Base-by-base conservation (phyloP, 129 eudicot species). In the Mikania micrantha region DNA sequence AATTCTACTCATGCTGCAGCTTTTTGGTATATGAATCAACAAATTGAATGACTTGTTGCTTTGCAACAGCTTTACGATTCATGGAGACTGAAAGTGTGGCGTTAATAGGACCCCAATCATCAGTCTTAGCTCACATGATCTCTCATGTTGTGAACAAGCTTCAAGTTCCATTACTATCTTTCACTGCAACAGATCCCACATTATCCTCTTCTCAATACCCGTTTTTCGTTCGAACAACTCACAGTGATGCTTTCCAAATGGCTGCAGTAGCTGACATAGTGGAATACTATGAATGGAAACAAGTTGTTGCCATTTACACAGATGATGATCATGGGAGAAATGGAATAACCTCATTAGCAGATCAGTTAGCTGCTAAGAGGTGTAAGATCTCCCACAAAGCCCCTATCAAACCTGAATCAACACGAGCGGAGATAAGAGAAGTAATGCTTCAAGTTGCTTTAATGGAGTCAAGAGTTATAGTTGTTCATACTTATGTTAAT, bases 291-390 rank as follows among this genome's bases (percentile, higher is more conserved):
- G 90, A 83, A 41, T 87, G 95, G 95, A 80, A 78, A 67, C 87
- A 87, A 58, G 93, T 91, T 12, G 76, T 82, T 11, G 88, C 88
- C 25, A 73, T 91, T 10, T 87, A 79, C 66, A 27, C 80, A 4
- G 95, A 87, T 41, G 95, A 91, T 81, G 93, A 91, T 70, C 80
- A 78, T 73, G 93, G 97, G 44, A 85, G 95, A 65, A 87, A 87
- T 31, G 97, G 95, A 5, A 75, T 91, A 22, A 65, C 83, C 72
- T 78, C 84, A 32, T 75, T 91, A 69, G 80, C 75, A 8, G 97
- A 91, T 76, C 70, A 83, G 48, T 74, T 91, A 62, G 85, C 82
- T 2, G 65, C 60, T 36, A 83, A 83, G 52, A 66, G 88, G 25
- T 87, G 90, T 61, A 78, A 50, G 58, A 79, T 91, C 47, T 77